Evolutionary conservation across 805 yeast species (phyloP).

Genomic region (Zygosaccharomyces gambellarensis): DNA sequence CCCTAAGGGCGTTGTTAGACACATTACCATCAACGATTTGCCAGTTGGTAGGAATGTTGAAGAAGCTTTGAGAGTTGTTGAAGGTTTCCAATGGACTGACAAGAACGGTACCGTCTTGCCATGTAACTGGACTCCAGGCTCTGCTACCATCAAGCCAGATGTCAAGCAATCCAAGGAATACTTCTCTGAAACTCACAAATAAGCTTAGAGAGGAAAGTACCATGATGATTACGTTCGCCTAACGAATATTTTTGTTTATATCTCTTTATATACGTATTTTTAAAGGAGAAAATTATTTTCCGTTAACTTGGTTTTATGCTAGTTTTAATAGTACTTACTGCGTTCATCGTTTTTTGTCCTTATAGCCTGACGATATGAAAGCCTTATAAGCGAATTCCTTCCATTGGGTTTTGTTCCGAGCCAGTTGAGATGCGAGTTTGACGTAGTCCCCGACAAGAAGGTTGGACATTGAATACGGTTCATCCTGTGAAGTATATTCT

Average conservation of each 20-base stretch:
- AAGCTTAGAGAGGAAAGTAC: not conserved
- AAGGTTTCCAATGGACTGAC: conserved; percentile 99
- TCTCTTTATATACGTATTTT: not conserved
- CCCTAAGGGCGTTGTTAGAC: conserved; percentile 93
- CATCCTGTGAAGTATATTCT: conserved; percentile 66
- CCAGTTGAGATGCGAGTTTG: conserved; percentile 49
- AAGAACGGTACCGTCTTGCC: conserved; percentile 99
- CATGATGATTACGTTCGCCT: not conserved
- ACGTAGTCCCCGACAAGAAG: conserved; percentile 63
- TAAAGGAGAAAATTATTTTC: not conserved
- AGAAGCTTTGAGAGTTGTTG: conserved; percentile 94
- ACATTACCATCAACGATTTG: conserved; percentile 95
- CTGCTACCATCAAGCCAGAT: conserved; percentile 85
- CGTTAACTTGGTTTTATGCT: not conserved
- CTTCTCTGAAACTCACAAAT: conserved; percentile 59
- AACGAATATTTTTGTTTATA: conserved; percentile 1
- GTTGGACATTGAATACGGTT: conserved; percentile 47
- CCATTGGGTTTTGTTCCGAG: conserved; percentile 54
- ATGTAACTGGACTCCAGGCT: conserved; percentile 98
- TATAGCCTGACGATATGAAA: conserved; percentile 63
- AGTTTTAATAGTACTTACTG: not conserved
- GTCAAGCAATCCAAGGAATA: conserved; percentile 74
- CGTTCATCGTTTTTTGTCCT: conserved; percentile 32
- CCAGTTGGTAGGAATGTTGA: conserved; percentile 99
- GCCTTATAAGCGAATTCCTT: conserved; percentile 49